Base-by-base conservation (phyloP, 345 rosid species). In the Physaria fendleri region DNA sequence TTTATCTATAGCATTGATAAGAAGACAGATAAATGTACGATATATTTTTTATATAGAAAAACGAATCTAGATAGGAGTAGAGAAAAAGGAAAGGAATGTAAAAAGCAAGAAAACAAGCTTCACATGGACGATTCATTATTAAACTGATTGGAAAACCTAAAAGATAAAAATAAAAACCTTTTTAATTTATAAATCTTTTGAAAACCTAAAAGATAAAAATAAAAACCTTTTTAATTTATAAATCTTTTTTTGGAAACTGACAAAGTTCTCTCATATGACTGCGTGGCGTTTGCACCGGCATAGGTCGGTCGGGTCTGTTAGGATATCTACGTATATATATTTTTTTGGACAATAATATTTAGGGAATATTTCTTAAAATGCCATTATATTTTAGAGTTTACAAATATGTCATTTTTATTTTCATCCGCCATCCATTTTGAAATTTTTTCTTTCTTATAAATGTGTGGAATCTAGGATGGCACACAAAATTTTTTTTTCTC, bases 121-220 rank as follows among this genome's bases (percentile, higher is more conserved):
- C 66, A 68, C 66, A 68, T 68, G 72, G 61, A 59, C 59, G 72
- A 39, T 50, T 58, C 59, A 59, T n/a, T 59, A n/a, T n/a, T n/a
- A n/a, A 12, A 58, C 38, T 58, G 17, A 41, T 46, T 46, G 35
- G n/a, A 47, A 48, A n/a, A 18, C 22, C 32, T 15, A 6, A 4
- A 29, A 64, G 29, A 2, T 22, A 4, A 0, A 6, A 22, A n/a
- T n/a, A 0, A 43, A n/a, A 45, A 23, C 10, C 3, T 11, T 17
- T 13, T 52, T 2, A 43, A 43, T 44, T 22, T 23, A 15, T 13
- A 13, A 5, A 42, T 25, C 64, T 57, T 58, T 49, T 39, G n/a
- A 47, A 48, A n/a, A 18, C 22, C 32, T 15, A 6, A 4, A 29
- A 64, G 29, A 2, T 22, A 4, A 0, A 6, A 22, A n/a, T n/a